These are phyloP conservation scores for Rhodotorula sp. DNA, from an alignment of 1,284 basidiomycete species.

Conservation along the genomic window DNA sequence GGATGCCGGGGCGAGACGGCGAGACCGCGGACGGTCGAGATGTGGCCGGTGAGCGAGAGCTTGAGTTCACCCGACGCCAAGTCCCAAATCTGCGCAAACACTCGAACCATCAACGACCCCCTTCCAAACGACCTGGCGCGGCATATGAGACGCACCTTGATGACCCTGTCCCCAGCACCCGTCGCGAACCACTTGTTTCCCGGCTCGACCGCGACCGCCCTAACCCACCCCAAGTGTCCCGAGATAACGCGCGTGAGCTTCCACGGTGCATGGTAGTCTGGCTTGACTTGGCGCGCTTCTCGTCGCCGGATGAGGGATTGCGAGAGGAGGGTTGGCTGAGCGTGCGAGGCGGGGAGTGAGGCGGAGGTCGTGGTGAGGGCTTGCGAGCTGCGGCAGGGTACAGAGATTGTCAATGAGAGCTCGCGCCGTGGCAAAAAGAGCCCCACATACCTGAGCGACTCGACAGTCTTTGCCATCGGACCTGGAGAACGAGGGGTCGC, in stretches of 20 bases:
- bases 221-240: slow-evolving; percentile 98
- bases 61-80: slow-evolving; percentile 93
- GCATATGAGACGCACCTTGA: slow-evolving; percentile 60
- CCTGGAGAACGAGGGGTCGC: slow-evolving; percentile 13
- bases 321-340: slow-evolving; percentile 59
- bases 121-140: too few species aligned
- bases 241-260: slow-evolving; percentile 96
- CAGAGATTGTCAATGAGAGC: not conserved
- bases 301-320: slow-evolving; percentile 85
- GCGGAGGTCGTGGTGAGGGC: slow-evolving; percentile 28
- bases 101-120: not conserved
- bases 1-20: slow-evolving; percentile 91
- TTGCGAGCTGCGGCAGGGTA: slow-evolving; percentile 20
- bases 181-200: slow-evolving; percentile 99
- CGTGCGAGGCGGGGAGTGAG: slow-evolving; percentile 35
- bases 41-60: slow-evolving; percentile 93
- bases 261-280: slow-evolving; percentile 92
- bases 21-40: slow-evolving; percentile 90
- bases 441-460: slow-evolving; percentile 18
- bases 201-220: slow-evolving; percentile 91
- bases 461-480: slow-evolving; percentile 32
- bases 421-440: not conserved
- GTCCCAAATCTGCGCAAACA: slow-evolving; percentile 75
- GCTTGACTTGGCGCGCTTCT: slow-evolving; percentile 86
- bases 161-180: slow-evolving; percentile 93